Conservation (phyloP, 1,139 yeast genomes). For the Torulaspora globosa region DNA sequence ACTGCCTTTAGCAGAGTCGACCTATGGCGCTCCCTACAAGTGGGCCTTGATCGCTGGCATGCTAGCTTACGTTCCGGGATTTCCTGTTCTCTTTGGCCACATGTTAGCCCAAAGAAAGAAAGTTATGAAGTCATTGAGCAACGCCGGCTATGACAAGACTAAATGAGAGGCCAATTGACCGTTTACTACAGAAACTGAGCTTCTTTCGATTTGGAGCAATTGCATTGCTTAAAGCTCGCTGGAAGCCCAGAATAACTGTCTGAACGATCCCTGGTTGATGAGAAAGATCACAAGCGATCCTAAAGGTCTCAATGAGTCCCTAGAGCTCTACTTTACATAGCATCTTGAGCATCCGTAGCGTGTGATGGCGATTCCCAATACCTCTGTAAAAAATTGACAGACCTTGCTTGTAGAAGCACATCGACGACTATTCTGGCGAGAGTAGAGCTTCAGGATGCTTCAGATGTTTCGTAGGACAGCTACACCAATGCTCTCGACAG, state of each 20-base stretch:
- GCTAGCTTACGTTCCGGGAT: slow-evolving; percentile 76
- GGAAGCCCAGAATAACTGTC: no score
- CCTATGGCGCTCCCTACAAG: slow-evolving; percentile 51
- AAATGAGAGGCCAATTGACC: neutral
- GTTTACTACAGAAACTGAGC: neutral
- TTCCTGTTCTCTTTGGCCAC: slow-evolving; percentile 77
- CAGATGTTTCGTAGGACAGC: slow-evolving; percentile 3
- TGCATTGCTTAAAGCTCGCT: neutral
- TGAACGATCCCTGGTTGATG: neutral
- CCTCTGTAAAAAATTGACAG: slow-evolving; percentile 1
- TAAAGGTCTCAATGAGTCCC: neutral
- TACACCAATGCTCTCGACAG: neutral
- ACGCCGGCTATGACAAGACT: slow-evolving; percentile 8
- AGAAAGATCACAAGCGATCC: neutral
- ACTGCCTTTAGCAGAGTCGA: slow-evolving; percentile 54
- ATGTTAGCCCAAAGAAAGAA: slow-evolving; percentile 85
- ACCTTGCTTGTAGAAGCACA: neutral
- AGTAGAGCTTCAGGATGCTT: neutral
- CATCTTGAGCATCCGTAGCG: slow-evolving; percentile 1
- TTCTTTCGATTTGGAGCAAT: neutral
- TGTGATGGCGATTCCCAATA: slow-evolving; percentile 1
- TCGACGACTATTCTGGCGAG: neutral
- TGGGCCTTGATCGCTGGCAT: slow-evolving; percentile 54
- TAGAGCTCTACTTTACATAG: neutral
- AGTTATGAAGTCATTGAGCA: slow-evolving; percentile 44